Evolutionary conservation across 2,329 filamentous ascomycete species (phyloP), one percentile per base, ranked within the genome.

Genomic region (Cercospora brassicicola): DNA sequence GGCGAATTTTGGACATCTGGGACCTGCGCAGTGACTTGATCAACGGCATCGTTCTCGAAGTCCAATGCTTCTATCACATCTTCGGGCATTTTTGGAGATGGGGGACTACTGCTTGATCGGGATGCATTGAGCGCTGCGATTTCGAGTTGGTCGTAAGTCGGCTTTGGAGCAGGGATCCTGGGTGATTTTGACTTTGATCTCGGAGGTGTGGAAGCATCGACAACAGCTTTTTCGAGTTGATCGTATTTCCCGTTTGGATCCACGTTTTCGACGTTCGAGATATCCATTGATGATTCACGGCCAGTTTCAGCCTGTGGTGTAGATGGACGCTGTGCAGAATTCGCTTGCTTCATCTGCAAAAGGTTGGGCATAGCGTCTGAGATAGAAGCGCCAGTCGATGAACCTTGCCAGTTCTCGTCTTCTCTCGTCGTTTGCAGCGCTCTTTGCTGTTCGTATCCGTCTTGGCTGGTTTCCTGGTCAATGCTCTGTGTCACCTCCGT

Each of bases 41-140:
- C 84, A 2, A 86, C 78, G 7, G 82, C 84, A 64, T 86, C 84
- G 66, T 86, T 83, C 7, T 85, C 78, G 2, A 80, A 81, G 71
- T 86, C 84, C 39, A 85, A 78, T 4, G 83, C 84, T 64, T 82
- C 81, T 31, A 86, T 82, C 2, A 83, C 82, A 67, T 84, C 80
- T 69, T 84, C 81, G 33, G 74, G 67, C 26, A 71, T 66, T 23
- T 66, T 72, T 36, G 60, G 23, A 23, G 62, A 59, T 15, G 33
- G 20, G 2, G 33, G 13, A 30, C 26, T 42, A 18, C 62, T 45
- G 28, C 48, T n/a, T 28, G 62, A 59, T 28, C 39, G 30, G 4
- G 65, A 65, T 8, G 69, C 70, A 28, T 72, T 59, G 18, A 75
- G 68, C 15, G 68, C 74, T 11, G 75, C 74, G 4, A 68, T 66